A percentile compares a stretch with the other conserved stretches of the same genome.
Conservation (phyloP, 1,139 yeast genomes). For the Meyerozyma carpophila region DNA sequence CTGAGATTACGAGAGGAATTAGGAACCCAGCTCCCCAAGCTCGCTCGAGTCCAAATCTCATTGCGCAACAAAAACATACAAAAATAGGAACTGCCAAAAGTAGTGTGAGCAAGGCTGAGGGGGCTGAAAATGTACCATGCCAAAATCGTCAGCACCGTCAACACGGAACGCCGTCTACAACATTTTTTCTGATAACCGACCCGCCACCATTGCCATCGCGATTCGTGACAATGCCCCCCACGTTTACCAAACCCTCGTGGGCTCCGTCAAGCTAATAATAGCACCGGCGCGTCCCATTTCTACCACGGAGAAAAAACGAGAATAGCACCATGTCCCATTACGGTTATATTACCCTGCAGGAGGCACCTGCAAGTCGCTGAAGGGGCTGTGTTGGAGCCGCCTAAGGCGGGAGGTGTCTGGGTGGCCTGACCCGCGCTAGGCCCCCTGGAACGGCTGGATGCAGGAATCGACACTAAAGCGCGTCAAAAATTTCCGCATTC, state of each 20-base stretch:
- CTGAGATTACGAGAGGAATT: no score
- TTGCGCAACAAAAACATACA: no score
- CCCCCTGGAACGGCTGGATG: background rate
- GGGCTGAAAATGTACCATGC: background rate
- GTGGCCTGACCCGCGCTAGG: background rate
- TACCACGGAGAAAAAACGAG: background rate
- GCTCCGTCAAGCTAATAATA: background rate
- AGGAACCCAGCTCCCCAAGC: no score
- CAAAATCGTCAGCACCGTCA: background rate
- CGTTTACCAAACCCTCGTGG: background rate
- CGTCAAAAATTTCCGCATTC: background rate
- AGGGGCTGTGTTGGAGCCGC: conserved; percentile 1
- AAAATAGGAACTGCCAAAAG: no score
- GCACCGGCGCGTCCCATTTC: background rate
- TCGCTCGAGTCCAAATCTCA: no score
- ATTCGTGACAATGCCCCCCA: background rate
- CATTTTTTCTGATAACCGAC: background rate
- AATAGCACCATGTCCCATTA: background rate
- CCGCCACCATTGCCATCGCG: background rate
- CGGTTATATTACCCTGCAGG: background rate
- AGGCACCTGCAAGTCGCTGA: background rate
- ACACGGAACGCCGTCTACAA: background rate
- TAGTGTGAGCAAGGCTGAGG: background rate
- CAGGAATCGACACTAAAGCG: background rate
- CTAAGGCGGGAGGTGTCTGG: background rate